A percentile compares a stretch with the other conserved stretches of the same genome.
Evolutionary conservation across 306 rosid species (phyloP).

Genomic region (Adenanthera pavonina): DNA sequence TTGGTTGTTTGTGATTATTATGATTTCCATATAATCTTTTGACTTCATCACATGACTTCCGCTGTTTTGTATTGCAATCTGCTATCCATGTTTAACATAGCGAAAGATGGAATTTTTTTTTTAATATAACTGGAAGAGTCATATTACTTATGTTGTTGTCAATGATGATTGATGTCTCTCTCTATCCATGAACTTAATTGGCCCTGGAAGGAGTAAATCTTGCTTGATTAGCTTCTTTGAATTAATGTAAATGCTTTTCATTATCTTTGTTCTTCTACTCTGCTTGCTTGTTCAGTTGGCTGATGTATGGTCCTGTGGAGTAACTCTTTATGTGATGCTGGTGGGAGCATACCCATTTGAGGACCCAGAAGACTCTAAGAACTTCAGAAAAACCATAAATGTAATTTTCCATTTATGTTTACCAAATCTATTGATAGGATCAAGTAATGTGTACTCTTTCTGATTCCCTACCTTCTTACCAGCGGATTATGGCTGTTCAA

Average conservation of each 20-base stretch:
- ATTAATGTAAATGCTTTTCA: background rate
- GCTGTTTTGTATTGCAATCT: background rate
- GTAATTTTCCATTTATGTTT: constrained; percentile 10
- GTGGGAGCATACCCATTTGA: constrained; percentile 68
- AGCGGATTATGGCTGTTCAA: constrained; percentile 69
- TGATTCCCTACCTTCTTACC: constrained; percentile 29
- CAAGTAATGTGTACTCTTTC: constrained; percentile 13
- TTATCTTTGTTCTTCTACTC: constrained; percentile 4
- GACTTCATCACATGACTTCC: background rate
- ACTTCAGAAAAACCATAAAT: constrained; percentile 59
- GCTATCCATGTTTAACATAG: background rate
- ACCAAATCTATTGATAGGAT: background rate
- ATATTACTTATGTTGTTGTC: constrained; percentile 1
- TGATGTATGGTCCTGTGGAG: constrained; percentile 81
- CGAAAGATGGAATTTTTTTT: background rate
- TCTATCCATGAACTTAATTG: background rate
- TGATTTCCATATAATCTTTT: constrained; percentile 1
- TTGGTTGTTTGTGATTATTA: constrained; percentile 2
- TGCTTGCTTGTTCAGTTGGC: constrained; percentile 56
- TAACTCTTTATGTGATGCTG: constrained; percentile 72
- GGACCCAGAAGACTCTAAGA: constrained; percentile 60
- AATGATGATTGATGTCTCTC: constrained; percentile 3
- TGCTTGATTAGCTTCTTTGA: constrained; percentile 18
- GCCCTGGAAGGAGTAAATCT: constrained; percentile 12
- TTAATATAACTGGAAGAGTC: background rate